Conservation (phyloP, 2,329 filamentous ascomycete species). For the Fusarium mangiferae region DNA sequence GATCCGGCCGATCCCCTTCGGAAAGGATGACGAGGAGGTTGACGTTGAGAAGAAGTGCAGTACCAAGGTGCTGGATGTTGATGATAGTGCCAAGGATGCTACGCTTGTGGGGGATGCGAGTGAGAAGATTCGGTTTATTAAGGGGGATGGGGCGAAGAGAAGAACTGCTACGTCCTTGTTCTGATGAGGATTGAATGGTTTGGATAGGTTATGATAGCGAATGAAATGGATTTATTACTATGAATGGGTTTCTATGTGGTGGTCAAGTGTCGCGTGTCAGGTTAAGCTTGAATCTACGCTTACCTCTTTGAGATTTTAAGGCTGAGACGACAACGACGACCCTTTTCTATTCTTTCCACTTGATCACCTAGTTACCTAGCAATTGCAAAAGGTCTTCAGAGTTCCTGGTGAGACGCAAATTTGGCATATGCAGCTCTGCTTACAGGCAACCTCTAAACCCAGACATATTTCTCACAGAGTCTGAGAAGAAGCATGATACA, state of each 20-base stretch:
- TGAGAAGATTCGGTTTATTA: constrained; percentile 51
- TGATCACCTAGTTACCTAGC: too few species aligned
- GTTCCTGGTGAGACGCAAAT: neutral
- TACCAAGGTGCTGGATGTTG: constrained; percentile 54
- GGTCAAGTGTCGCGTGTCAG: neutral
- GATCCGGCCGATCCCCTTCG: constrained; percentile 52
- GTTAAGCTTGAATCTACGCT: constrained; percentile 3
- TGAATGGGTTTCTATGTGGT: neutral
- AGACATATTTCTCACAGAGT: neutral
- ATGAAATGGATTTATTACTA: neutral
- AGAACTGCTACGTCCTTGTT: constrained; percentile 13
- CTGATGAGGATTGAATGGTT: neutral
- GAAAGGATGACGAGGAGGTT: constrained; percentile 35
- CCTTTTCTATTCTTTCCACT: neutral
- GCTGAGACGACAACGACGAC: neutral
- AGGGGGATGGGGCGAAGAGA: constrained; percentile 38
- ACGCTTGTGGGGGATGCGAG: constrained; percentile 50
- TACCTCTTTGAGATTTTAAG: neutral
- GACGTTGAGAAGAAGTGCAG: constrained; percentile 42
- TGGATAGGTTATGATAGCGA: neutral
- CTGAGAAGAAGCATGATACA: neutral
- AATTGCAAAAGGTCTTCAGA: neutral
- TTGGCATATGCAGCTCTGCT: neutral
- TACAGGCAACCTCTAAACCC: neutral
- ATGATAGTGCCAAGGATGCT: constrained; percentile 59